Base-by-base conservation (phyloP, 1,284 basidiomycete species). In the Lentinula novae-zelandiae region DNA sequence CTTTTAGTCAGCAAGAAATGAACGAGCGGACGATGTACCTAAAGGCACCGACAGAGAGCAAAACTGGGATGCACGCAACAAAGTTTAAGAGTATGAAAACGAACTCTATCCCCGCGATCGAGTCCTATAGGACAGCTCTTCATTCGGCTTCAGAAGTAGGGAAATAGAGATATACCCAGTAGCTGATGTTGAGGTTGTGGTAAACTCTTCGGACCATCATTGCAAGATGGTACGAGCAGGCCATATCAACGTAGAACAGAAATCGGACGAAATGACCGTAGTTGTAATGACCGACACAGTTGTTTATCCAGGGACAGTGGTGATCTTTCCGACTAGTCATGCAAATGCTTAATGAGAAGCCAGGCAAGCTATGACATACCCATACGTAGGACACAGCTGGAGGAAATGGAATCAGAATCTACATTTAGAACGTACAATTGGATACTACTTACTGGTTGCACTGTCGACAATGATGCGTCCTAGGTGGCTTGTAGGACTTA, bases 251-350 rank as follows among this genome's bases (percentile, higher is more conserved):
- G 67, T 83, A 95, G 73, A 95, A 89, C 2, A 98, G 83, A 75
- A 98, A 98, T 20, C 95, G 90, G 60, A 97, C 78, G 71, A 98
- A 98, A 75, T 96, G 86, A 0, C 89, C 90, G 64, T 96, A 89
- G 73, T 96, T 98, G 75, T 82, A 84, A 73, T 93, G 89, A 0
- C 95, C 95, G 65, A 97, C 89, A 70, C 94, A 94, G 71, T 93
- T 93, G 70, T 93, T 92, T 60, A 92, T 87, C 92, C 91, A 94
- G 22, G 91, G 91, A 71, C 95, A 96, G 68, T 96, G 95, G 68
- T 97, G 95, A 76, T 94, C 90, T 92, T 33, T n/a, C 46, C 20
- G 5, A 31, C 9, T 15, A 50, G 44, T 40, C 22, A 40, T 22
- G 17, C 39, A 44, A 42, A 60, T 46, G 34, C 56, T 36, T 63